These are phyloP conservation scores for Moesziomyces parantarcticus DNA, from an alignment of 1,284 basidiomycete species.

Conservation along the genomic window DNA sequence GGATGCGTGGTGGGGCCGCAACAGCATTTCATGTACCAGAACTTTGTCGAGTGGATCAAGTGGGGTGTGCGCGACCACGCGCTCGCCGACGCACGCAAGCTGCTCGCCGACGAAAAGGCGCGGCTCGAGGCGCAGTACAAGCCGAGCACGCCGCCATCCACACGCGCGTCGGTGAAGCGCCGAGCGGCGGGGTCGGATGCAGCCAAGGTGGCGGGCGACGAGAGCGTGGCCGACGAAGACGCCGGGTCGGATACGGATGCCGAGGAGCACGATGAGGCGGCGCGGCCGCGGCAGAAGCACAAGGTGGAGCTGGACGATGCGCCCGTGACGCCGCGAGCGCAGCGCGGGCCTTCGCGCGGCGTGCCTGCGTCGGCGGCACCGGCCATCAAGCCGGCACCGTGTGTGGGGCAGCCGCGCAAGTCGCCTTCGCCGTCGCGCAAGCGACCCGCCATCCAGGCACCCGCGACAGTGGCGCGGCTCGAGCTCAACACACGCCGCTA, in stretches of 20 bases:
- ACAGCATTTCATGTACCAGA: constrained; percentile 93
- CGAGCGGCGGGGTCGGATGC: constrained; percentile 19
- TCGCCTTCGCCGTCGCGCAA: constrained; percentile 61
- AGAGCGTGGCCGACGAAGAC: constrained; percentile 20
- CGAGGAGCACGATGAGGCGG: constrained; percentile 10
- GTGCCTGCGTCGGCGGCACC: constrained; percentile 28
- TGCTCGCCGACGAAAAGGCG: constrained; percentile 31
- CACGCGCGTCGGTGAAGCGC: constrained; percentile 11
- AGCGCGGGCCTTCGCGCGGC: constrained; percentile 8
- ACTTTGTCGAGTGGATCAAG: constrained; percentile 61
- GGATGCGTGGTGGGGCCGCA: constrained; percentile 89
- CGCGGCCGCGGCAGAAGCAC: constrained; percentile 28
- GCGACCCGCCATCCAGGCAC: constrained; percentile 47
- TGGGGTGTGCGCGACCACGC: constrained; percentile 59
- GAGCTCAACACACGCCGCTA: constrained; percentile 27
- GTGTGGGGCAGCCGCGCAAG: constrained; percentile 66
- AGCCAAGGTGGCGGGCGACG: constrained; percentile 14
- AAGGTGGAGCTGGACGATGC: constrained; percentile 3
- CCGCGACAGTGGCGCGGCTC: constrained; percentile 36
- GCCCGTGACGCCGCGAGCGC: constrained; percentile 30
- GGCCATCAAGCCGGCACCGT: constrained; percentile 61
- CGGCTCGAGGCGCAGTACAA: neutral
- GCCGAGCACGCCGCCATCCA: too few relatives aligned
- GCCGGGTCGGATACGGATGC: constrained; percentile 13
- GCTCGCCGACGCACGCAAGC: constrained; percentile 26